phyloP scores from a whole-genome alignment of 768 basidiomycete genomes.

The Austroboletus festivus region DNA sequence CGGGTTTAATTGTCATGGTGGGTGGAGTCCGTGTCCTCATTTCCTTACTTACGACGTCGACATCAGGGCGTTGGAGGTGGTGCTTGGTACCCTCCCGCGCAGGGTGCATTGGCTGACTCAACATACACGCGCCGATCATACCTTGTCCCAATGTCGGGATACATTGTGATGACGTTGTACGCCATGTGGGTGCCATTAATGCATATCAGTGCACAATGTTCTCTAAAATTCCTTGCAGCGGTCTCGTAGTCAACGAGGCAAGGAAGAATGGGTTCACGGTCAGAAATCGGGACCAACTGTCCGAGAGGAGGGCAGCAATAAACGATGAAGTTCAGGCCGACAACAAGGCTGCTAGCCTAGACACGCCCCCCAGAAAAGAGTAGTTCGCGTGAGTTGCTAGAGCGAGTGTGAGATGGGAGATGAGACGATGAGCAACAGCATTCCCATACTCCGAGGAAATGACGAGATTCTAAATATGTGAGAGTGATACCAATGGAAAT shows the following conservation, averaged over 20 bases:
- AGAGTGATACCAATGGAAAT: slow-evolving; percentile 16
- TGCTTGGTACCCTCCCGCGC: slow-evolving; percentile 67
- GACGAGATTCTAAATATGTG: no score
- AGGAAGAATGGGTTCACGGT: slow-evolving; percentile 48
- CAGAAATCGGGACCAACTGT: slow-evolving; percentile 44
- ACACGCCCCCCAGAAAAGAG: slow-evolving; percentile 13
- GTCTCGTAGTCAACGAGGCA: slow-evolving; percentile 52
- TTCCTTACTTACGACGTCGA: not conserved
- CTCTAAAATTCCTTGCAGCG: slow-evolving; percentile 32
- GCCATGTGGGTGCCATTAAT: slow-evolving; percentile 45
- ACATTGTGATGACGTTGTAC: slow-evolving; percentile 55
- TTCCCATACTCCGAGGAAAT: no score
- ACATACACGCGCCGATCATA: slow-evolving; percentile 52
- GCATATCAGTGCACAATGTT: not conserved
- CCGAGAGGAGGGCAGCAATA: slow-evolving; percentile 14
- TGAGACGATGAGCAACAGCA: no score
- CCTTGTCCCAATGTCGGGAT: slow-evolving; percentile 58
- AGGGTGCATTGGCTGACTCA: slow-evolving; percentile 52
- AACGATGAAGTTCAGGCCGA: not conserved
- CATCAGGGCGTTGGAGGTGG: slow-evolving; percentile 58
- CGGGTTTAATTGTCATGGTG: slow-evolving; percentile 63
- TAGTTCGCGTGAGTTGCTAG: slow-evolving; percentile 12
- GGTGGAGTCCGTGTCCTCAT: not conserved
- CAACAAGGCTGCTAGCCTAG: not conserved
- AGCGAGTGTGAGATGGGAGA: slow-evolving; percentile 6